phyloP scores from a whole-genome alignment of 768 basidiomycete genomes.

The Lactifluus echinatus region DNA sequence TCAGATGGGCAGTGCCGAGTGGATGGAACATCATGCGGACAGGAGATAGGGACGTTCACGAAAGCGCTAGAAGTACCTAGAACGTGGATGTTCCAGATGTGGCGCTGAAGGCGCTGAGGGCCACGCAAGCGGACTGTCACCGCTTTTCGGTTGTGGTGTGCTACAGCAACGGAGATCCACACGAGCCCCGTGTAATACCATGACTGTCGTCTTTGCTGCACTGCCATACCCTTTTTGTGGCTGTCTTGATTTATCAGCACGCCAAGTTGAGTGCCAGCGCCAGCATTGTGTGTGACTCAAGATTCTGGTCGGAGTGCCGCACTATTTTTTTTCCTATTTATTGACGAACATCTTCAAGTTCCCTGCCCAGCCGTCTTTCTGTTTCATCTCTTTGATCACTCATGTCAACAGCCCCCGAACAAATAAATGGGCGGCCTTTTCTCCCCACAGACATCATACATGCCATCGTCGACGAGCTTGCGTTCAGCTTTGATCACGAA shows the following conservation, averaged over 20 bases:
- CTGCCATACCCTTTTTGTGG: no score
- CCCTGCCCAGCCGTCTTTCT: background rate
- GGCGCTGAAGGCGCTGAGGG: no score
- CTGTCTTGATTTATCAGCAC: no score
- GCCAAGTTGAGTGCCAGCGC: no score
- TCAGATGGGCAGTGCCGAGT: constrained; percentile 87
- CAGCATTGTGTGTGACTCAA: background rate
- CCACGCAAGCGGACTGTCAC: background rate
- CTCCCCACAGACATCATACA: constrained; percentile 8
- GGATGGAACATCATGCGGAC: constrained; percentile 47
- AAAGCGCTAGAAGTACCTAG: background rate
- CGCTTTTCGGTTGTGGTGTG: no score
- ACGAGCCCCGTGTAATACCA: background rate
- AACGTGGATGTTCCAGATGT: background rate
- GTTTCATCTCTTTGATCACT: background rate
- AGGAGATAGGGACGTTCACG: constrained; percentile 2
- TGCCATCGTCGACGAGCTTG: constrained; percentile 1
- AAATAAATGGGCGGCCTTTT: background rate
- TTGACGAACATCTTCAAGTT: background rate
- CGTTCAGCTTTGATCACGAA: background rate
- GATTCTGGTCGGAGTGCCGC: no score
- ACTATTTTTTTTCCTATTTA: no score
- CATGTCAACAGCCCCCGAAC: background rate
- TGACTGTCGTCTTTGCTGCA: no score
- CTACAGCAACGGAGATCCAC: background rate